Evolutionary conservation across 1,139 yeast genomes (phyloP).

Genomic region (Starmera stellimalicola): DNA sequence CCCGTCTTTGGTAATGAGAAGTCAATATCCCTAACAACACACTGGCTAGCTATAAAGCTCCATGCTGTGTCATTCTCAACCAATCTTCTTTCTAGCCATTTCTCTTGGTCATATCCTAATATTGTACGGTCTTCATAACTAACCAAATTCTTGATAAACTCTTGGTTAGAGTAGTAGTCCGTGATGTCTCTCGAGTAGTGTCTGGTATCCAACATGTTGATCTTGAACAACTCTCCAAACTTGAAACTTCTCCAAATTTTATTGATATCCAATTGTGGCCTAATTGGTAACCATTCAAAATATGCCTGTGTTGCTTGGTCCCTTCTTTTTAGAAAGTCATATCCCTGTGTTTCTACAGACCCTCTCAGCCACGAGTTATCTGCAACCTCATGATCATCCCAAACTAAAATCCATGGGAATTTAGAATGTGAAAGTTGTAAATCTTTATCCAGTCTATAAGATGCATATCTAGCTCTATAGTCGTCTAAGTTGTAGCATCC

Average conservation of each 20-base stretch:
- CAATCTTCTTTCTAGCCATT: conserved; percentile 7
- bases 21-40: conserved; percentile 8
- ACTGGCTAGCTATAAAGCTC: conserved; percentile 7
- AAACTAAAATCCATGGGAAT: conserved; percentile 8
- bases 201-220: conserved; percentile 8
- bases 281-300: conserved; percentile 9
- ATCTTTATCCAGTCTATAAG: conserved; percentile 5
- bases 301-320: conserved; percentile 8
- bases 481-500: conserved; percentile 6
- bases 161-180: conserved; percentile 6
- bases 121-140: conserved; percentile 8
- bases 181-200: conserved; percentile 9
- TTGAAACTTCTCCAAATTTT: conserved; percentile 8
- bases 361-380: conserved; percentile 9
- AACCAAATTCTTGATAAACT: conserved; percentile 2
- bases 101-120: conserved; percentile 8
- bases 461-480: conserved; percentile 6
- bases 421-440: conserved; percentile 6
- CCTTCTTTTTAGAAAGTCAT: conserved; percentile 6
- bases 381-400: conserved; percentile 11
- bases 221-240: conserved; percentile 5
- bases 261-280: conserved; percentile 5
- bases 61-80: conserved; percentile 4
- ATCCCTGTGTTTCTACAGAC: conserved; percentile 6
- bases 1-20: conserved; percentile 7